Conservation (phyloP, 441 rosid genomes). For the Populus hybrid region DNA sequence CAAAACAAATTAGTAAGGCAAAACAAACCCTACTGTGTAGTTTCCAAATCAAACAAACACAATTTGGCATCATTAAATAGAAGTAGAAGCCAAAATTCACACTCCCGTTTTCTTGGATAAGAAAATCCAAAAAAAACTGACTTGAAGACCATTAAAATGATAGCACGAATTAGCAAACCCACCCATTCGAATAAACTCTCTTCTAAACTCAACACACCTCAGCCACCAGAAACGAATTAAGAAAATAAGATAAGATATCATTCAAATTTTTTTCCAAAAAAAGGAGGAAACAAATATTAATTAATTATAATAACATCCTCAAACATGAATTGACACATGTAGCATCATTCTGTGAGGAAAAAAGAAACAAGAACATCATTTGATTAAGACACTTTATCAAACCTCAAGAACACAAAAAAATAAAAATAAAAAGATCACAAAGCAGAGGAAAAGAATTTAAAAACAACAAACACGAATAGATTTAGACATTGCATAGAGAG, state of each 20-base stretch:
- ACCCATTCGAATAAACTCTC: neutral
- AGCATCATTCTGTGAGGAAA: neutral
- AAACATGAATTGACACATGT: neutral
- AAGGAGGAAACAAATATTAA: neutral
- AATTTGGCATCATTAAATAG: conserved; percentile 2
- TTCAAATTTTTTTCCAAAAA: neutral
- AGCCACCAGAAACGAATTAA: neutral
- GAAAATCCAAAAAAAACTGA: neutral
- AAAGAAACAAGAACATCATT: neutral
- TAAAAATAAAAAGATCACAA: neutral
- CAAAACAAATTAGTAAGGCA: conserved; percentile 21
- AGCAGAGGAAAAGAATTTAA: neutral
- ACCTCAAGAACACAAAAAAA: neutral
- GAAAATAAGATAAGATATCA: neutral
- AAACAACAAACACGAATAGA: conserved; percentile 12
- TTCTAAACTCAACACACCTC: neutral
- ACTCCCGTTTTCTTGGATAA: neutral
- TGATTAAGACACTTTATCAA: conserved; percentile 15
- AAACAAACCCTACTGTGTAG: neutral
- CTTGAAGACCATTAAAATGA: neutral
- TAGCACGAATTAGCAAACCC: neutral
- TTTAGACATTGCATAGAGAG: conserved; percentile 34
- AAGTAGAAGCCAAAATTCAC: neutral
- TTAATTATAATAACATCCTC: neutral
- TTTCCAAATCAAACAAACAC: neutral